Evolutionary conservation across 2,329 filamentous ascomycete genomes (phyloP), one percentile per base, ranked within the genome.

Genomic region (Elsinoe fawcettii): DNA sequence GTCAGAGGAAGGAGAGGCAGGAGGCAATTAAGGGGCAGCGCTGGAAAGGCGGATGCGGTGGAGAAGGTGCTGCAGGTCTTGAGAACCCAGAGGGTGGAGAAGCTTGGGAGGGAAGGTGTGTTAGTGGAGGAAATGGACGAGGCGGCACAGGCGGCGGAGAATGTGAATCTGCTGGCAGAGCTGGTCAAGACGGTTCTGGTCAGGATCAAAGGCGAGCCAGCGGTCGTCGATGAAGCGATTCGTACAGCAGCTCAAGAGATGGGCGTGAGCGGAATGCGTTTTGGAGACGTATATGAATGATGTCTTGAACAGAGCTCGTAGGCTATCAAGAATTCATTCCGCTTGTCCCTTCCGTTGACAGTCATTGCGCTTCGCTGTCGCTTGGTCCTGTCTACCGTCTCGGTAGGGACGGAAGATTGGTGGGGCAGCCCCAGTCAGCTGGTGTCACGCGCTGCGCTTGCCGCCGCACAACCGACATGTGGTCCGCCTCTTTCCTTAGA

Each of bases 151-250:
- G 39, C 30, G 14, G 30, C 46, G 20, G 59, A 60, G 46, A 53
- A 51, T 22, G 16, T 62, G 23, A 57, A 59, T 37, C 16, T 57
- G 36, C 25, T 60, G 12, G 55, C 41, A 4, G 59, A 59, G 22
- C 57, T 60, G 32, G 20, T 62, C 8, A 51, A 55, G 16, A 20
- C 56, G 25, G 56, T 61, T 20, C 23, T 61, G 18, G 47, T 57
- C 16, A 46, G 56, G 16, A 51, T 49, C 20, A 18, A 49, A 16
- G 46, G 37, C 5, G 27, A 56, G n/a, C 25, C 43, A 16, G 47
- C 41, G 11, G 34, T 16, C 12, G 56, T 58, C 2, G 60, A 61
- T 12, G 27, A 18, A 3, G 43, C 49, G 9, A 54, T 61, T n/a
- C 9, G 22, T 1, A n/a, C 30, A 14, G 60, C 60, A n/a, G 36